These are phyloP conservation scores for Rhododendron vialii DNA, from an alignment of 148 eudicot genomes.

Conservation along the genomic window DNA sequence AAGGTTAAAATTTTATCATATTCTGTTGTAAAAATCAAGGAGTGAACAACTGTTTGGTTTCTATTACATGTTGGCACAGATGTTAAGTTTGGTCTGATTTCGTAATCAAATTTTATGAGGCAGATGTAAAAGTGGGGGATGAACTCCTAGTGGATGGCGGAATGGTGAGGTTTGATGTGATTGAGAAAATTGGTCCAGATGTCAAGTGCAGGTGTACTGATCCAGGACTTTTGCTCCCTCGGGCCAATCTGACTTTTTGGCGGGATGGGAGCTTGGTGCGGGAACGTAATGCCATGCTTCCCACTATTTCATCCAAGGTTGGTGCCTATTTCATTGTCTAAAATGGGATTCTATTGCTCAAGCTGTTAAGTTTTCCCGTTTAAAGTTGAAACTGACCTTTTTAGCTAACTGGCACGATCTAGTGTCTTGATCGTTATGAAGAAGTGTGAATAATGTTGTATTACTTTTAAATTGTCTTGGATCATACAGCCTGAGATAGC, in stretches of 20 bases:
- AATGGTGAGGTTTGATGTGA: constrained; percentile 92
- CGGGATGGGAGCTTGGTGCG: constrained; percentile 83
- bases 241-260: constrained; percentile 95
- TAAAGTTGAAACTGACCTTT: neutral
- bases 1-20: constrained; percentile 41
- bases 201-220: constrained; percentile 86
- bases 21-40: neutral
- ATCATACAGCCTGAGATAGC: neutral
- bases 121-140: constrained; percentile 87
- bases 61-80: neutral
- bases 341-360: neutral
- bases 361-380: neutral
- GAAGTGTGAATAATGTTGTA: neutral
- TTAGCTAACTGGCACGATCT: neutral
- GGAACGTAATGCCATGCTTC: constrained; percentile 95
- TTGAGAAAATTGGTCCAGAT: constrained; percentile 94
- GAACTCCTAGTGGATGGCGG: constrained; percentile 97
- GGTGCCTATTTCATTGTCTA: constrained; percentile 13
- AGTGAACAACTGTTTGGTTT: neutral
- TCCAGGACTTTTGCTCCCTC: constrained; percentile 87
- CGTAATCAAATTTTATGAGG: constrained; percentile 5
- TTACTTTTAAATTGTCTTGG: neutral
- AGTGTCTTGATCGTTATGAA: neutral
- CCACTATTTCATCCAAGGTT: constrained; percentile 90
- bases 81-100: neutral